Base-by-base conservation (phyloP, 345 rosid species). In the Garcia nutans region DNA sequence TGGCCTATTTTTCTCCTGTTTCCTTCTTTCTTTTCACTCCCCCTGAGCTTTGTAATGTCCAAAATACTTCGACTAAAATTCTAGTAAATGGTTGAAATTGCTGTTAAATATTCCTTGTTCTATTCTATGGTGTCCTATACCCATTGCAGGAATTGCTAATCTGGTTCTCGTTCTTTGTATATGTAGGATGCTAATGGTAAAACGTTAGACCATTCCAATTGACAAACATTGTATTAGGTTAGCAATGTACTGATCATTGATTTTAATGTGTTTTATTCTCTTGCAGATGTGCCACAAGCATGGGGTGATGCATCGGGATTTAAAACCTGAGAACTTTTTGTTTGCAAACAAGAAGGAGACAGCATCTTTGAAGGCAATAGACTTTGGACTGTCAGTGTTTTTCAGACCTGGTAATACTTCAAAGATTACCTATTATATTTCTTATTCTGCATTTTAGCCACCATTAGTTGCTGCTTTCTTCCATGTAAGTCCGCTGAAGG, bases 311-410 rank as follows among this genome's bases (percentile, higher is more conserved):
- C 84, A 81, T 59, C 44, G 84, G 52, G 81, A 81, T 74, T 78
- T 81, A 31, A 81, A 81, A 74, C 84, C 84, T 22, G 84, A 81
- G 68, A 81, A 81, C 76, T 81, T 81, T 65, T 70, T 81, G 74
- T 81, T 81, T 69, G 81, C 55, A 50, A 74, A 77, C 84, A 77
- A 74, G 77, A 81, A 65, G 78, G 84, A 81, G 72, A 65, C 61
- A 63, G 80, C 84, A 31, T 59, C 81, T 73, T 45, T 81, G 72
- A 81, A 77, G 75, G 76, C 84, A 47, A 81, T 81, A 68, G 84
- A 81, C 74, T 81, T 81, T 81, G 84, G 84, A 58, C 56, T 81
- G 31, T 81, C 84, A 13, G 65, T 81, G 81, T 81, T 77, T 49
- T 81, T 81, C 64, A 81, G 65, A 74, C 81, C 84, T 64, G 84